phyloP scores from a whole-genome alignment of 2,329 filamentous ascomycete species.

The Alternaria infectoria region DNA sequence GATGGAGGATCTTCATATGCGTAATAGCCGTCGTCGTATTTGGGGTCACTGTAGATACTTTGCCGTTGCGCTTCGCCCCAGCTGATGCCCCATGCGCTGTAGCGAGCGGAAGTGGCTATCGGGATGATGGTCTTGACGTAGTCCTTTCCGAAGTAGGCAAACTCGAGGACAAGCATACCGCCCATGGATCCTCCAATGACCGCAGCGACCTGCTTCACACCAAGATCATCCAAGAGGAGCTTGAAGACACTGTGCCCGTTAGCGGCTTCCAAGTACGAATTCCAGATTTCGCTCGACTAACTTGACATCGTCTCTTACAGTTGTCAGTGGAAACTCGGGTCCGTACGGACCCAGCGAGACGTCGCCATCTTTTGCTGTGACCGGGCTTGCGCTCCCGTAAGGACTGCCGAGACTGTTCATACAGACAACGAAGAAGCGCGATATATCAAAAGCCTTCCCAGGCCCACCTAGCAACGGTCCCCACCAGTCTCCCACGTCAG shows the following conservation, averaged over 20 bases:
- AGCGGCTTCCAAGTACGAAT: conserved; percentile 4
- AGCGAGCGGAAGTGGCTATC: conserved; percentile 82
- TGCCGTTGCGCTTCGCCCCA: conserved; percentile 89
- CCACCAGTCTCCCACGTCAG: conserved; percentile 89
- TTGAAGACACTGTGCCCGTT: conserved; percentile 69
- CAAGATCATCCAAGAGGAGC: conserved; percentile 78
- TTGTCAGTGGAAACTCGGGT: conserved; percentile 94
- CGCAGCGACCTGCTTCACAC: conserved; percentile 77
- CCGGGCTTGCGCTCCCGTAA: conserved; percentile 85
- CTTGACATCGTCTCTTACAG: conserved; percentile 94
- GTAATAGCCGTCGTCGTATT: conserved; percentile 98
- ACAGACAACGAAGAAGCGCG: conserved; percentile 83
- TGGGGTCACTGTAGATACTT: conserved; percentile 97
- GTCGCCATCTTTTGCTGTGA: conserved; percentile 86
- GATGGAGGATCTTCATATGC: conserved; percentile 82
- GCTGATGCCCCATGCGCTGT: conserved; percentile 89
- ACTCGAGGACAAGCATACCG: conserved; percentile 89
- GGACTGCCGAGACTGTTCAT: conserved; percentile 86
- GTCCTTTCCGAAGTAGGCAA: conserved; percentile 87
- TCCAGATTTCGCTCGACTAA: conserved; percentile 54
- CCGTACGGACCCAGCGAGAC: conserved; percentile 78
- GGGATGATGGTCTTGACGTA: conserved; percentile 82
- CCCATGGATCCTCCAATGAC: conserved; percentile 86
- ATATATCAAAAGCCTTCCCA: conserved; percentile 80
- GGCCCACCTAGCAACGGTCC: conserved; percentile 79